Percentiles rank a stretch among this genome's conserved stretches.
These are phyloP conservation scores for Tuber borchii DNA, from an alignment of 495 filamentous ascomycete species.

Conservation along the genomic window DNA sequence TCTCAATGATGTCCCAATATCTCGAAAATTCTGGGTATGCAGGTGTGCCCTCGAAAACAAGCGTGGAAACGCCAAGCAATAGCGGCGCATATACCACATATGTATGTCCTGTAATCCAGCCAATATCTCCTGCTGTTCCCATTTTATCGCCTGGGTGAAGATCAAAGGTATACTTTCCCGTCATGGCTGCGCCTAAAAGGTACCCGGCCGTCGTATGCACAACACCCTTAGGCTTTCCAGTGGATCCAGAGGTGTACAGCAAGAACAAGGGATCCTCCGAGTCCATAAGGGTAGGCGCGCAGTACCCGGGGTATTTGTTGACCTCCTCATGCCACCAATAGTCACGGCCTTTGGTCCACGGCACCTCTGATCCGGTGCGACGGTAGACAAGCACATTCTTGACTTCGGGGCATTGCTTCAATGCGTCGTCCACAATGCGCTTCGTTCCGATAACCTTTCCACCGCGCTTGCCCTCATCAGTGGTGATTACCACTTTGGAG, in stretches of 20 bases:
- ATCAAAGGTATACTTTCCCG: slow-evolving; percentile 98
- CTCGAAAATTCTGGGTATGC: slow-evolving; percentile 96
- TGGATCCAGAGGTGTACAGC: slow-evolving; percentile 95
- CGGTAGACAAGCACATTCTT: slow-evolving; percentile 81
- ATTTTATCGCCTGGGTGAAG: slow-evolving; percentile 88
- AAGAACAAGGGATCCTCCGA: slow-evolving; percentile 96
- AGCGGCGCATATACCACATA: slow-evolving; percentile 97
- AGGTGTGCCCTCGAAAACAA: slow-evolving; percentile 98
- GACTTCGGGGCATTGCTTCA: slow-evolving; percentile 94
- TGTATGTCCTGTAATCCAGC: slow-evolving; percentile 99
- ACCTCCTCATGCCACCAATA: slow-evolving; percentile 98
- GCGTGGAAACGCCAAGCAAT: slow-evolving; percentile 82
- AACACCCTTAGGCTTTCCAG: slow-evolving; percentile 96
- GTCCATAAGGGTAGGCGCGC: slow-evolving; percentile 76
- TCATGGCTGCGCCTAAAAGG: slow-evolving; percentile 81
- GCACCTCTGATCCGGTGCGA: slow-evolving; percentile 89
- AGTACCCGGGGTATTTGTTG: slow-evolving; percentile 87
- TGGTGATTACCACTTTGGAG: slow-evolving; percentile 88
- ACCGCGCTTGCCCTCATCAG: slow-evolving; percentile 94
- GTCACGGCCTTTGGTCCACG: slow-evolving; percentile 82
- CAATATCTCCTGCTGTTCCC: slow-evolving; percentile 97
- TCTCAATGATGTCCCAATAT: slow-evolving; percentile 97
- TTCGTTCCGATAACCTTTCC: slow-evolving; percentile 97
- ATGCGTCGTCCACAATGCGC: slow-evolving; percentile 97
- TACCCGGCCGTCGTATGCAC: slow-evolving; percentile 98